Evolutionary conservation across 106 monocot species (phyloP).

Genomic region (Ottelia alismoides): DNA sequence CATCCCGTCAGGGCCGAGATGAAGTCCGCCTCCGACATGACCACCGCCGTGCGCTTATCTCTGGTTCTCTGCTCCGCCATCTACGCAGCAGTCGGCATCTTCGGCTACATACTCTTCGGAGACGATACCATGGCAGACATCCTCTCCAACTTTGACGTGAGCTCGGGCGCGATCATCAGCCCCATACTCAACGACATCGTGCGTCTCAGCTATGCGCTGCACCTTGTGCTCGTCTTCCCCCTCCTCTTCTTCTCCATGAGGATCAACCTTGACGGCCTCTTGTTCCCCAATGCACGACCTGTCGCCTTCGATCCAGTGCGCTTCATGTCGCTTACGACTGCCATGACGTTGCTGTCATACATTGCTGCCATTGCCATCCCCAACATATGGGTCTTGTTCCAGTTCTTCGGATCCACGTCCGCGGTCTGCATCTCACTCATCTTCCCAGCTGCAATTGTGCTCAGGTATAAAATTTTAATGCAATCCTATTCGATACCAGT

Average conservation of each 20-base stretch:
- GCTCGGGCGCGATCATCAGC: conserved; percentile 21
- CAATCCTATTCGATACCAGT: no score
- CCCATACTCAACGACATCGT: conserved; percentile 43
- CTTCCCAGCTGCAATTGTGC: conserved; percentile 75
- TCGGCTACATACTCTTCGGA: conserved; percentile 80
- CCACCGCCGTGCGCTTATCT: conserved; percentile 58
- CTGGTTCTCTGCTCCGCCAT: conserved; percentile 58
- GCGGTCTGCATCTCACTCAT: conserved; percentile 72
- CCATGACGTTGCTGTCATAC: conserved; percentile 40
- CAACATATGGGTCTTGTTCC: conserved; percentile 75
- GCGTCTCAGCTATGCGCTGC: conserved; percentile 77
- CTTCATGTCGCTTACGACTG: conserved; percentile 33
- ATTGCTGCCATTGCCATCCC: conserved; percentile 61
- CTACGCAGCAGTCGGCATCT: conserved; percentile 55
- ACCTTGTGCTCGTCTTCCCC: conserved; percentile 83
- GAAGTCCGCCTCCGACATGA: conserved; percentile 58
- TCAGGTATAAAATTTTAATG: no score
- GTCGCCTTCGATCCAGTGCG: conserved; percentile 21
- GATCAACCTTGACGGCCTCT: conserved; percentile 65
- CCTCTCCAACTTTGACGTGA: conserved; percentile 61
- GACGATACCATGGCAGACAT: conserved; percentile 80
- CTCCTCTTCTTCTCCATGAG: conserved; percentile 68
- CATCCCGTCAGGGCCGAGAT: conserved; percentile 74
- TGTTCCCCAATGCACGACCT: conserved; percentile 31
- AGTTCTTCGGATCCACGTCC: conserved; percentile 67